Evolutionary conservation across 495 filamentous ascomycete genomes (phyloP).

Genomic region (Aspergillus homomorphus): DNA sequence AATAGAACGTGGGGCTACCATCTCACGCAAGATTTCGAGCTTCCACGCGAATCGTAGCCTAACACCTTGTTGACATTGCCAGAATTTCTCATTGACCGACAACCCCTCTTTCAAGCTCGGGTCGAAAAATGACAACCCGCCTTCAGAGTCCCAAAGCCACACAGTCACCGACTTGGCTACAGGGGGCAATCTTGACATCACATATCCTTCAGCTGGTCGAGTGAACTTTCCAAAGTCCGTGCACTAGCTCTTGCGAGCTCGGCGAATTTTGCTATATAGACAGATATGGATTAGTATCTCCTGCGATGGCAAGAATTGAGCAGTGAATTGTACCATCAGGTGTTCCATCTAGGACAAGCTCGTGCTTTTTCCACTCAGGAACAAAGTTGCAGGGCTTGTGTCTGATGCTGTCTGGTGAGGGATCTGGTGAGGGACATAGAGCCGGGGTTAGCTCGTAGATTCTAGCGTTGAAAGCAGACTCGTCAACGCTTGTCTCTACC

Average conservation of each 20-base stretch:
- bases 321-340: conserved; percentile 26
- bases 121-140: no score
- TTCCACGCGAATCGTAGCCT: no score
- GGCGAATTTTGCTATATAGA: conserved; percentile 27
- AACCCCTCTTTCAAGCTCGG: no score
- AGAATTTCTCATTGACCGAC: no score
- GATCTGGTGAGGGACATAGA: conserved; percentile 27
- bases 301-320: conserved; percentile 8
- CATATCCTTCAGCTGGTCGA: conserved; percentile 31
- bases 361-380: conserved; percentile 30
- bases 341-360: conserved; percentile 32
- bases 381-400: conserved; percentile 34
- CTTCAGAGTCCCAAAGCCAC: no score
- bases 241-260: conserved; percentile 25
- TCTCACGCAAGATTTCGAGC: no score
- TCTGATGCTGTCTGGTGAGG: conserved; percentile 28
- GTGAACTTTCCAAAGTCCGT: conserved; percentile 18
- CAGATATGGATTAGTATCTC: no score
- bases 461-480: conserved; percentile 22
- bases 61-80: no score
- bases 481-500: no score
- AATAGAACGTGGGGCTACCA: no score
- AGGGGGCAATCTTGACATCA: no score
- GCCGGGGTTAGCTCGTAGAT: conserved; percentile 30
- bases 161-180: no score